Base-by-base conservation (phyloP, 352 stramenopile species). In the Phytophthora citricola region DNA sequence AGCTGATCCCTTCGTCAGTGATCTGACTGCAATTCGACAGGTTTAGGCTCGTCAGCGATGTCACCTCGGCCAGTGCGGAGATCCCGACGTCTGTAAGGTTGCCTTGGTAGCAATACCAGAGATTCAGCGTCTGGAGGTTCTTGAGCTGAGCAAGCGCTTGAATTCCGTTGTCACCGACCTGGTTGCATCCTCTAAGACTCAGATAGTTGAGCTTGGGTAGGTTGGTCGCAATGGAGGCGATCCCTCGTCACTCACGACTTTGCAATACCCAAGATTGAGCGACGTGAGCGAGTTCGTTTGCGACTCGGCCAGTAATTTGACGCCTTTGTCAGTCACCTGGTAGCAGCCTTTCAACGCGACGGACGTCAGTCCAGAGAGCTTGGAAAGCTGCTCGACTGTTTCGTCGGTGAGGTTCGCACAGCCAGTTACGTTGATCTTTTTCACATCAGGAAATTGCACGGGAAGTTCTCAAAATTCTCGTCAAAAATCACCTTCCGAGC, bases 81-180 rank as follows among this genome's bases (percentile, higher is more conserved):
- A 94, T 82, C 5, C 83, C 84, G 2, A 29, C 70, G 57, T 94
- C 86, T 0, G 84, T 92, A 24, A 94, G 72, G 46, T 88, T 69
- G 0, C 83, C 85, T 76, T 94, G 85, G 57, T 89, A 86, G 70
- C 83, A 92, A 66, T 94, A 94, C 85, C 83, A 94, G 4, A 94
- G 58, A 17, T 92, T 92, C 36, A 94, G 80, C 17, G 71, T 85
- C 52, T 75, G 58, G 12, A 92, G 58, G 15, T 76, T 56, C 26
- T 52, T 41, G 5, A 92, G 63, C 15, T 55, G 64, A 14, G 70
- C 49, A 22, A 92, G 69, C 6, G 79, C 63, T 15, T 52, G 69
- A 57, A 91, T 85, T 10, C 81, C 84, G 1, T 54, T 59, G 50
- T 92, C 84, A 0, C 78, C 77, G 44, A 92, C 74, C 34, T 82